Evolutionary conservation across 1,284 basidiomycete genomes (phyloP).

Genomic region (Taiwanofungus camphoratus): DNA sequence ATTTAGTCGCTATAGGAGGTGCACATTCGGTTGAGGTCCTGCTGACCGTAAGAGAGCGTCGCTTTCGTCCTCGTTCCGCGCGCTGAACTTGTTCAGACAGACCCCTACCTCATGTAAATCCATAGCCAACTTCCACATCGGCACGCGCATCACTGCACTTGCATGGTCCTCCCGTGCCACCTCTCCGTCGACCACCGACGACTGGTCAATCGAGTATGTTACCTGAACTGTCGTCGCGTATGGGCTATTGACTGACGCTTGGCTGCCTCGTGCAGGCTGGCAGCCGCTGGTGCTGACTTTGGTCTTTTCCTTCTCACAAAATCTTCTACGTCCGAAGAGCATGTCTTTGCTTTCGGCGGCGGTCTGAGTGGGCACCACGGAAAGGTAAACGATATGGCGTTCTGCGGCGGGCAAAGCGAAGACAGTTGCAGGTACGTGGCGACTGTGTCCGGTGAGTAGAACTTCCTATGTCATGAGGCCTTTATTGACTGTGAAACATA

Average conservation of each 20-base stretch:
- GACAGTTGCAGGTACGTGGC: conserved; percentile 69
- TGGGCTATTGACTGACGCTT: background rate
- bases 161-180: conserved; percentile 69
- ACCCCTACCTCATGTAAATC: conserved; percentile 35
- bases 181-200: conserved; percentile 57
- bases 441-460: conserved; percentile 61
- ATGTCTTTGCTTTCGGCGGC: conserved; percentile 65
- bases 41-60: conserved; percentile 44
- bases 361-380: conserved; percentile 73
- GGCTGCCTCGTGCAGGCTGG: conserved; percentile 40
- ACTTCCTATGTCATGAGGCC: background rate
- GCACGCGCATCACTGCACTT: conserved; percentile 65
- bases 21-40: conserved; percentile 67
- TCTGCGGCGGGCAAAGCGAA: conserved; percentile 63
- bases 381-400: conserved; percentile 67
- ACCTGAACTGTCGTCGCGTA: background rate
- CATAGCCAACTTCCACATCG: conserved; percentile 69
- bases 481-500: conserved; percentile 25
- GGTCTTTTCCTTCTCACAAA: conserved; percentile 65
- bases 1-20: conserved; percentile 66
- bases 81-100: conserved; percentile 21
- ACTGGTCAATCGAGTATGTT: conserved; percentile 68
- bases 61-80: conserved; percentile 13
- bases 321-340: conserved; percentile 40
- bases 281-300: conserved; percentile 61